These are phyloP conservation scores for Solanum bulbocastanum DNA, from an alignment of 257 asterid species.

Conservation along the genomic window DNA sequence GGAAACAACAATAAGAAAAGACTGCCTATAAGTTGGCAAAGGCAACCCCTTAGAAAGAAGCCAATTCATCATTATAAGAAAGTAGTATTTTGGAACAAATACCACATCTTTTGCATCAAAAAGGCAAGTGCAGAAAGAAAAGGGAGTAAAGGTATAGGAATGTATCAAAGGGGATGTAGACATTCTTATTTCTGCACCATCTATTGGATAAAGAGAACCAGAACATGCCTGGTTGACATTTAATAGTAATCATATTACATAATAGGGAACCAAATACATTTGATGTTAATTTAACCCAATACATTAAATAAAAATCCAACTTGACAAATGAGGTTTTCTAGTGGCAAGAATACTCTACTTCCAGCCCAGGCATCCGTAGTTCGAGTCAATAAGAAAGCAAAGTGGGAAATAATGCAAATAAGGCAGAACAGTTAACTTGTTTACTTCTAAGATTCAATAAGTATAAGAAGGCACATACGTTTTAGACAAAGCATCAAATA, in stretches of 20 bases:
- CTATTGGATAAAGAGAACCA: not conserved
- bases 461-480: slow-evolving; percentile 44
- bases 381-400: not conserved
- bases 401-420: not conserved
- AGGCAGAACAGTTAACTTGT: not conserved
- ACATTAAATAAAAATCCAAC: not conserved
- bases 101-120: not conserved
- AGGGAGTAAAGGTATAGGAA: not conserved
- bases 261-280: not conserved
- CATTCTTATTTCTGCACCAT: not conserved
- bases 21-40: not conserved
- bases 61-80: not conserved
- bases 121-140: not conserved
- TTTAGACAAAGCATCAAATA: slow-evolving; percentile 87
- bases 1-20: not conserved
- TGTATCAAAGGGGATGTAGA: not conserved
- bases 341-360: not conserved
- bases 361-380: not conserved
- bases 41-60: not conserved
- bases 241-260: not conserved
- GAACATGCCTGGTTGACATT: not conserved
- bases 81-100: not conserved
- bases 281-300: not conserved
- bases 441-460: not conserved
- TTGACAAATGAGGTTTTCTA: not conserved